phyloP scores from a whole-genome alignment of 306 rosid genomes.

The Gynostemma pentaphyllum region DNA sequence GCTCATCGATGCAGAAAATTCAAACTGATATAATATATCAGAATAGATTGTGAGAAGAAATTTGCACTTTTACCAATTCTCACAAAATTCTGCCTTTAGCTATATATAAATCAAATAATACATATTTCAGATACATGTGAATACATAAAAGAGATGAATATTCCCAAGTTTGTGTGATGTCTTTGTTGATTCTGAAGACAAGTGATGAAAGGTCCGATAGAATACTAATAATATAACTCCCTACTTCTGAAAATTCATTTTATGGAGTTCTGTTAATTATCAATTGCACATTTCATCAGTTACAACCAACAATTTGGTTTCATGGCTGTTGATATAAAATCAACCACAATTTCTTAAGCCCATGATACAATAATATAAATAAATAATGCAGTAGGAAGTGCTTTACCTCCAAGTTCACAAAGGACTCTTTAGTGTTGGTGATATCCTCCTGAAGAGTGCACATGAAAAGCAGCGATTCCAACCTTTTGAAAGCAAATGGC shows the following conservation, averaged over 20 bases:
- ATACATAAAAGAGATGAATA: background rate
- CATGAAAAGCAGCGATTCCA: conserved; percentile 77
- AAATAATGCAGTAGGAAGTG: background rate
- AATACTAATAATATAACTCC: background rate
- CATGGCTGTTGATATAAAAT: background rate
- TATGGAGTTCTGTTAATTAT: background rate
- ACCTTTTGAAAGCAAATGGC: conserved; percentile 72
- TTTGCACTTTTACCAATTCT: background rate
- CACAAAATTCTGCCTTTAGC: background rate
- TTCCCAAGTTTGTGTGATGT: background rate
- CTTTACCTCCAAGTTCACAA: conserved; percentile 61
- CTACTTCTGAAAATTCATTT: background rate
- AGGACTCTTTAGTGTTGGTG: conserved; percentile 41
- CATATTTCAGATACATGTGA: background rate
- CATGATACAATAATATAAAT: background rate
- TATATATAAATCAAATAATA: background rate
- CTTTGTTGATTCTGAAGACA: background rate
- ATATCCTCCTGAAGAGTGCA: conserved; percentile 68
- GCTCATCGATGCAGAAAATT: conserved; percentile 3
- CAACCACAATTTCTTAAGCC: background rate
- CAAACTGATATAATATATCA: background rate
- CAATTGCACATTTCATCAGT: background rate
- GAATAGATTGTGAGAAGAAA: background rate
- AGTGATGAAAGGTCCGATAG: background rate
- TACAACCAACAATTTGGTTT: background rate